These are phyloP conservation scores for Colletotrichum sp. DNA, from an alignment of 2,329 filamentous ascomycete genomes.

Conservation along the genomic window DNA sequence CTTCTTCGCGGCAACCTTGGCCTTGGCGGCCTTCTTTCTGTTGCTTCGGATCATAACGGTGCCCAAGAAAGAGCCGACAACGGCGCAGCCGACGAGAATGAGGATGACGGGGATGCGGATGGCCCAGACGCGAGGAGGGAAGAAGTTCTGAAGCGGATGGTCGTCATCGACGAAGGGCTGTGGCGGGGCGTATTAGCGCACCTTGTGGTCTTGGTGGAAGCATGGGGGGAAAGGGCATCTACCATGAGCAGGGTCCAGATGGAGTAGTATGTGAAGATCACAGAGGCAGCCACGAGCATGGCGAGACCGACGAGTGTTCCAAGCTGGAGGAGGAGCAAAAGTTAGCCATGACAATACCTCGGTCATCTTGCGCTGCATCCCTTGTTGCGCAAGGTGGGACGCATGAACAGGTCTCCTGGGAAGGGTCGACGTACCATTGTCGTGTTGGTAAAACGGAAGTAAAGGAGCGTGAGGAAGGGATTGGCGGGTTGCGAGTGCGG, in stretches of 20 bases:
- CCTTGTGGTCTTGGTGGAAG: not conserved
- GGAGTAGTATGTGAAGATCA: conserved; percentile 85
- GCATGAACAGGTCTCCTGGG: not conserved
- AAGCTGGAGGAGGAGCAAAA: conserved; percentile 63
- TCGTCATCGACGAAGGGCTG: conserved; percentile 97
- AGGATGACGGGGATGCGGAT: conserved; percentile 98
- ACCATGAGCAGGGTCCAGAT: conserved; percentile 99
- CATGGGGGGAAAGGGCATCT: conserved; percentile 33
- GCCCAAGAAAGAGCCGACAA: conserved; percentile 94
- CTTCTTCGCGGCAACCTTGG: conserved; percentile 83
- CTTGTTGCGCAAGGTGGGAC: conserved; percentile 4
- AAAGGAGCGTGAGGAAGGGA: conserved; percentile 15
- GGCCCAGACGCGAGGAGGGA: conserved; percentile 97
- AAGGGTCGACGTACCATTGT: conserved; percentile 33
- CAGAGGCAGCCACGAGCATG: conserved; percentile 70
- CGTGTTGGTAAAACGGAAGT: not conserved
- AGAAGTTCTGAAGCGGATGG: conserved; percentile 92
- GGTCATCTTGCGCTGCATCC: not conserved
- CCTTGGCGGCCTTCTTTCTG: conserved; percentile 95
- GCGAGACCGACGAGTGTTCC: conserved; percentile 79
- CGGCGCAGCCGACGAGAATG: conserved; percentile 86
- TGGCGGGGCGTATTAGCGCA: conserved; percentile 16
- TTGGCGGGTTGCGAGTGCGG: not conserved
- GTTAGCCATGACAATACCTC: not conserved
- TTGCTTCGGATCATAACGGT: conserved; percentile 99